Base-by-base conservation (phyloP, 2,329 filamentous ascomycete genomes). In the Colletotrichum cereale region DNA sequence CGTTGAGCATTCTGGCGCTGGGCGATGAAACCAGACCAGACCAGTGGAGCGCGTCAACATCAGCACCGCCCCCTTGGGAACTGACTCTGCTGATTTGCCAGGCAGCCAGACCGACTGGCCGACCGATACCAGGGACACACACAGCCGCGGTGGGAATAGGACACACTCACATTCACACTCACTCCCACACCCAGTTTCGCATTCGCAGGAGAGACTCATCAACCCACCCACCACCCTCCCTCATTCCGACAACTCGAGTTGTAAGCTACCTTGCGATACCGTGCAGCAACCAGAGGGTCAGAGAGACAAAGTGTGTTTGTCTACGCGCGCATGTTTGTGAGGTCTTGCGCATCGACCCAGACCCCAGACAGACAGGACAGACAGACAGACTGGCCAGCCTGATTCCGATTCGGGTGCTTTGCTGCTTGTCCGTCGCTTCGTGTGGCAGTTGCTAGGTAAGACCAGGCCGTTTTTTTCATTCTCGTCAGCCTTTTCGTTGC, bases 21-120 rank as follows among this genome's bases (percentile, higher is more conserved):
- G 38, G 58, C 65, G 44, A 53, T 71, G 70, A 72, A 72, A 72
- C 66, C 70, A 72, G 44, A 53, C 66, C 66, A 72, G 71, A 72
- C 66, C 70, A 72, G 55, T 62, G 47, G 53, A 66, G 70, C 48
- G 52, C 24, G 44, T 47, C 53, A 26, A 36, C 62, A 55, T 26
- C 65, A 67, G 65, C 50, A 67, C 65, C 31, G 58, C 57, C 65
- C 63, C 53, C 40, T 16, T 6, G 26, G 24, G 14, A n/a, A 42
- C 66, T 38, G 53, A 69, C 44, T 62, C 42, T 62, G 62, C 42
- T 58, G 53, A 62, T 56, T 62, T 55, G 50, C 21, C 29, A 56
- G 14, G 31, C 34, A 42, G 40, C 5, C 40, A 42, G 16, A 42
- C 18, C 16, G 11, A 56, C 18, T 29, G 56, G 34, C 42, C 14